These are phyloP conservation scores for Penicillium soppii DNA, from an alignment of 495 filamentous ascomycete genomes.

Conservation along the genomic window DNA sequence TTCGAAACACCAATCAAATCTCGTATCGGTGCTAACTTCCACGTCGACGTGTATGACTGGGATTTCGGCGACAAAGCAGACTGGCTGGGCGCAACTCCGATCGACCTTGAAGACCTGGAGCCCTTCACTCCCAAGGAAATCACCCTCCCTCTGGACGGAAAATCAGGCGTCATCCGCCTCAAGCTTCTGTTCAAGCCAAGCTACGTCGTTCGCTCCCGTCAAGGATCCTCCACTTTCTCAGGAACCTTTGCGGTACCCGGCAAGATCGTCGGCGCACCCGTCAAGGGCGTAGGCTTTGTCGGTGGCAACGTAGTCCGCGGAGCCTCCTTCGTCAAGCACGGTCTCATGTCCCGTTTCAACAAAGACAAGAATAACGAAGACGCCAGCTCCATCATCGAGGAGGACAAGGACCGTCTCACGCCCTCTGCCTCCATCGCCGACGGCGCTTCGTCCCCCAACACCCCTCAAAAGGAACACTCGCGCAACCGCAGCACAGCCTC, in stretches of 20 bases:
- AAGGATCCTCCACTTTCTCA: conserved; percentile 90
- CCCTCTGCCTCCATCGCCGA: conserved; percentile 35
- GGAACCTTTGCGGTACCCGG: conserved; percentile 90
- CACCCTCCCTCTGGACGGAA: conserved; percentile 77
- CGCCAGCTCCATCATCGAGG: conserved; percentile 36
- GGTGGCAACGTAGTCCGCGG: conserved; percentile 83
- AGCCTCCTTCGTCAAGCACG: conserved; percentile 80
- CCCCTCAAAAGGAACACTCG: conserved; percentile 49
- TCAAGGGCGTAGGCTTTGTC: conserved; percentile 83
- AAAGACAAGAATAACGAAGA: conserved; percentile 62
- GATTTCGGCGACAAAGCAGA: conserved; percentile 92
- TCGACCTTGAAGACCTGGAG: conserved; percentile 79
- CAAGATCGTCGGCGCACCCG: conserved; percentile 87
- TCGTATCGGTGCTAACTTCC: conserved; percentile 81
- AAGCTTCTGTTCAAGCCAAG: conserved; percentile 90
- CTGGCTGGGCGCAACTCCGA: conserved; percentile 71
- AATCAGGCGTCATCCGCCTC: conserved; percentile 78
- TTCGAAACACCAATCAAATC: conserved; percentile 84
- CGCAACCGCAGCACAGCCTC: conserved; percentile 69
- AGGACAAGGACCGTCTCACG: conserved; percentile 33
- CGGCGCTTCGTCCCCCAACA: conserved; percentile 35
- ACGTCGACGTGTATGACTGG: conserved; percentile 86
- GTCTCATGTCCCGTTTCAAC: conserved; percentile 59
- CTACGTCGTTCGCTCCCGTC: conserved; percentile 83
- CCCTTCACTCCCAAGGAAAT: conserved; percentile 77